These are phyloP conservation scores for Metschnikowia proteae DNA, from an alignment of 805 yeast genomes.

Conservation along the genomic window DNA sequence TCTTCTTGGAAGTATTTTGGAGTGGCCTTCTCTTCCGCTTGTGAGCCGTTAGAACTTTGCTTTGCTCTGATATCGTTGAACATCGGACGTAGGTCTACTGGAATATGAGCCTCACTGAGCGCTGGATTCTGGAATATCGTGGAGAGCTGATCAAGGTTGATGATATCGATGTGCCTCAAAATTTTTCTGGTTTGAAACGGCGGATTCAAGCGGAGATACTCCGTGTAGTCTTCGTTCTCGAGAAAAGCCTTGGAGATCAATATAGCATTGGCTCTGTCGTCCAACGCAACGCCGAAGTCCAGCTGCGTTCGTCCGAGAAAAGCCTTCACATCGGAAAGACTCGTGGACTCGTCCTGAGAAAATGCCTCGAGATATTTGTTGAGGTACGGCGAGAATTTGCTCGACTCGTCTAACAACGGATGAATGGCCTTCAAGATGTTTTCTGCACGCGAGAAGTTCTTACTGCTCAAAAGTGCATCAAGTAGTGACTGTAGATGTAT, in stretches of 20 bases:
- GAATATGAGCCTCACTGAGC: constrained; percentile 29
- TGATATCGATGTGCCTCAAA: constrained; percentile 48
- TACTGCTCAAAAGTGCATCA: constrained; percentile 70
- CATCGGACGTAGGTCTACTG: constrained; percentile 30
- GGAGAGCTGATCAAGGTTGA: constrained; percentile 47
- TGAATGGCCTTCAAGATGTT: constrained; percentile 61
- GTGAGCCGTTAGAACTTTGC: not conserved
- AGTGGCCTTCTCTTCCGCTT: constrained; percentile 4
- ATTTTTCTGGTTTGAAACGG: constrained; percentile 25
- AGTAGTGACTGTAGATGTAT: constrained; percentile 69
- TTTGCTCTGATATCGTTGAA: constrained; percentile 24
- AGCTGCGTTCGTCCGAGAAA: constrained; percentile 34
- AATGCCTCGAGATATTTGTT: constrained; percentile 55
- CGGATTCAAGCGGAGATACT: constrained; percentile 8
- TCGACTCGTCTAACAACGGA: constrained; percentile 37
- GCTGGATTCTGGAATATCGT: constrained; percentile 25
- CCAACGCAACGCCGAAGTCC: constrained; percentile 29
- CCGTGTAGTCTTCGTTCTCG: constrained; percentile 12
- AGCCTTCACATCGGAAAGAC: constrained; percentile 41
- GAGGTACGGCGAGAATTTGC: constrained; percentile 59
- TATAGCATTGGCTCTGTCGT: constrained; percentile 60
- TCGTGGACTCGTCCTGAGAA: constrained; percentile 37
- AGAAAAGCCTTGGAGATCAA: constrained; percentile 42
- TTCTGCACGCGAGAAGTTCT: constrained; percentile 66
- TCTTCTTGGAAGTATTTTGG: constrained; percentile 31